Conservation (phyloP, 75 land plant species). For the Azolla pinnata region DNA sequence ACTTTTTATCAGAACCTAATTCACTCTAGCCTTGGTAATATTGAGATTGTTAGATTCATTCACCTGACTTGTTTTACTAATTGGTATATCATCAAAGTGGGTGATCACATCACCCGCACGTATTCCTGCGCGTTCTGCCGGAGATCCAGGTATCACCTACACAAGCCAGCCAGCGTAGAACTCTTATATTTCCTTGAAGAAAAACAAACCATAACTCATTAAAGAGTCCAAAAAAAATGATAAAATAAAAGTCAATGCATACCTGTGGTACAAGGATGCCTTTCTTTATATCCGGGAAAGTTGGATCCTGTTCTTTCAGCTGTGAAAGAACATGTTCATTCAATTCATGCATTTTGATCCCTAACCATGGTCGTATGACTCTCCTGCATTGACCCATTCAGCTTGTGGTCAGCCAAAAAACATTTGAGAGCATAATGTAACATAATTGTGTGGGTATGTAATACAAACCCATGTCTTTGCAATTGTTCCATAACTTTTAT, state of each 20-base stretch:
- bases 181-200: no score
- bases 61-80: conserved; percentile 57
- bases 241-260: no score
- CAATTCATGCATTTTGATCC: conserved; percentile 85
- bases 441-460: not conserved
- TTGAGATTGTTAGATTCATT: no score
- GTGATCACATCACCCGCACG: conserved; percentile 77
- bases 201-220: not conserved
- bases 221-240: no score
- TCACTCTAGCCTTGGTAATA: not conserved
- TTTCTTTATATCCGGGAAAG: conserved; percentile 59
- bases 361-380: conserved; percentile 89
- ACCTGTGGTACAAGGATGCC: conserved; percentile 89
- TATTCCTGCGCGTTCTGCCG: conserved; percentile 78
- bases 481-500: conserved; percentile 67
- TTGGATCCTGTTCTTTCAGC: conserved; percentile 61
- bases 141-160: conserved; percentile 88
- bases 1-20: not conserved
- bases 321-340: conserved; percentile 64
- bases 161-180: not conserved
- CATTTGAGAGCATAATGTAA: not conserved
- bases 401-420: no score
- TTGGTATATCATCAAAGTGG: conserved; percentile 66
- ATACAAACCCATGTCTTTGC: conserved; percentile 58
- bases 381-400: conserved; percentile 48